Evolutionary conservation across 768 basidiomycete genomes (phyloP).

Genomic region (Rhodotorula sphaerocarpa): DNA sequence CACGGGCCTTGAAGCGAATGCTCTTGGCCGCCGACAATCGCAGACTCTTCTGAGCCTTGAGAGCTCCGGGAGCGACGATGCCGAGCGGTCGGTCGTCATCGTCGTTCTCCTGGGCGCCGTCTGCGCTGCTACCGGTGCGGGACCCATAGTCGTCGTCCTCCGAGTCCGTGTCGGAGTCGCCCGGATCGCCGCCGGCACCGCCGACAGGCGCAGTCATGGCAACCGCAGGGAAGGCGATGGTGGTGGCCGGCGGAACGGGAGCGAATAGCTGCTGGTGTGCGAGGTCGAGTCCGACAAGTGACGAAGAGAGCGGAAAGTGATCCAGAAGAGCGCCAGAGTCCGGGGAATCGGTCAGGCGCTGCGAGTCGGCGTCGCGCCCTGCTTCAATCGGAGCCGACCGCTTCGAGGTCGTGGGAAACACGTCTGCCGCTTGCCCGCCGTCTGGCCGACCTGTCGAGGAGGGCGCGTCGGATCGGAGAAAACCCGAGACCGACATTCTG

Average conservation of each 20-base stretch:
- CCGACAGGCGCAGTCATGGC: too few relatives aligned
- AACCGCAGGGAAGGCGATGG: too few relatives aligned
- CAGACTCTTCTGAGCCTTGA: conserved; percentile 73
- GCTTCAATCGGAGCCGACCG: too few relatives aligned
- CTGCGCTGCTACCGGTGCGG: not conserved
- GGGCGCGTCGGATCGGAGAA: not conserved
- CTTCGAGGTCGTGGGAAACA: too few relatives aligned
- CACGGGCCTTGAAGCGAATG: too few relatives aligned
- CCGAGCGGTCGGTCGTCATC: conserved; percentile 70
- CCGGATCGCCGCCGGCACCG: conserved; percentile 4
- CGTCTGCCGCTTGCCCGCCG: too few relatives aligned
- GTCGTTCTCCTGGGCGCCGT: not conserved
- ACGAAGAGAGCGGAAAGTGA: too few relatives aligned
- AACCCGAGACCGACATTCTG: not conserved
- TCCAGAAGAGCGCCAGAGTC: too few relatives aligned
- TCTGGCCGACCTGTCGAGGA: too few relatives aligned
- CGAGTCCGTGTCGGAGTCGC: conserved; percentile 6
- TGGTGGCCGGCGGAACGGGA: too few relatives aligned
- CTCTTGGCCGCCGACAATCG: conserved; percentile 44
- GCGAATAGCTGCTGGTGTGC: not conserved
- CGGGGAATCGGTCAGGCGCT: too few relatives aligned
- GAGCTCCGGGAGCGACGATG: conserved; percentile 68
- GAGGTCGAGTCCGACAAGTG: not conserved
- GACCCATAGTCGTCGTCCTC: conserved; percentile 39
- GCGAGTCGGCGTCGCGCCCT: too few relatives aligned